Base-by-base conservation (phyloP, 208 protist species). In the Trypanosoma platydactyli region DNA sequence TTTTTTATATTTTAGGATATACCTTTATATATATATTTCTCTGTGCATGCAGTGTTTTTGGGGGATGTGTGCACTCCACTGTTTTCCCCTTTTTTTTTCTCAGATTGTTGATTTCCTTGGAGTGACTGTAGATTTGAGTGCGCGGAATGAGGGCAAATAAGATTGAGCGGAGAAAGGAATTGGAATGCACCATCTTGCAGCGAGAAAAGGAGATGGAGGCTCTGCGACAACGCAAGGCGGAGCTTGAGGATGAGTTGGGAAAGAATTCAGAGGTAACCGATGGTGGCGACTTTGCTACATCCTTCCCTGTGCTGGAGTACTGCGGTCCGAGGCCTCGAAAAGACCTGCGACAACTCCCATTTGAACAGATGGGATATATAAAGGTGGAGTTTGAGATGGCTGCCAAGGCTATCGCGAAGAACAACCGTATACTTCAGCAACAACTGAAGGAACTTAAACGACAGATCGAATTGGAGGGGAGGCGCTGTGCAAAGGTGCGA, bases 231-330 rank as follows among this genome's bases (percentile, higher is more conserved):
- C 74, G 81, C 24, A 92, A 89, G 63, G 42, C 33, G 0, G 59
- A 75, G 4, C 75, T 94, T 25, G 73, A 91, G 64, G 77, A 75
- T 5, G 76, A 75, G 49, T 69, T 91, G 44, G 40, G 68, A 35
- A 69, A 68, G 15, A 22, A 60, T 15, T 75, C 74, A 5, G 64
- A 71, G 2, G 61, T 61, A 13, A 55, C 79, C 38, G 76, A 59
- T 25, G 40, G 68, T 16, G 82, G 83, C 27, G 57, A 77, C 33
- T 70, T 94, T n/a, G 61, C 88, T 7, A 71, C 80, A 1, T 71
- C 75, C 7, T 94, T 89, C 71, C 88, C 88, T 20, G 85, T 92
- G 12, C 77, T 91, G 24, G 81, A 89, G 41, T 89, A 90, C 78
- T 91, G 84, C 57, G 85, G 84, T n/a, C 71, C 65, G 44, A 65